Evolutionary conservation across 140 eudicot species (phyloP).

Genomic region (Oenanthe javanica): DNA sequence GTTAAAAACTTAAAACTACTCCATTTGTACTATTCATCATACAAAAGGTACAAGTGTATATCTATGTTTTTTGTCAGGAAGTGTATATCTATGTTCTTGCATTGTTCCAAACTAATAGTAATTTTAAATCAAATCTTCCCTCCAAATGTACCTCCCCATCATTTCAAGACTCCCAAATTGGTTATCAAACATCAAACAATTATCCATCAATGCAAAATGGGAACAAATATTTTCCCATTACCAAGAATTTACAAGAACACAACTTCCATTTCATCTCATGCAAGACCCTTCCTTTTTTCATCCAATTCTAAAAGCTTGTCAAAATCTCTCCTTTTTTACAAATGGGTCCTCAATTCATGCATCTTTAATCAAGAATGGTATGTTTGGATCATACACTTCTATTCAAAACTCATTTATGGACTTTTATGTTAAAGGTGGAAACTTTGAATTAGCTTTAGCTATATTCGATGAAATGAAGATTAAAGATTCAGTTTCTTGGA

Average conservation of each 20-base stretch:
- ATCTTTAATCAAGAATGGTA: constrained; percentile 50
- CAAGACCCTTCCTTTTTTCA: constrained; percentile 52
- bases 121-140: not conserved
- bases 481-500: constrained; percentile 78
- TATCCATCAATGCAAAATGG: constrained; percentile 32
- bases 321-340: constrained; percentile 27
- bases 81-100: too few relatives aligned
- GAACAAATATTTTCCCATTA: constrained; percentile 32
- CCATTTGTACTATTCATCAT: too few relatives aligned
- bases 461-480: constrained; percentile 30
- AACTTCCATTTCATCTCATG: constrained; percentile 18
- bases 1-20: too few relatives aligned
- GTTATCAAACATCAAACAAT: constrained; percentile 36
- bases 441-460: constrained; percentile 23
- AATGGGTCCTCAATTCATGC: constrained; percentile 60
- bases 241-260: constrained; percentile 32
- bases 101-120: not conserved
- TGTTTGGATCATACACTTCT: constrained; percentile 46
- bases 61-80: too few relatives aligned
- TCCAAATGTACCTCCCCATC: constrained; percentile 24
- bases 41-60: too few relatives aligned
- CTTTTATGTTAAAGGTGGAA: constrained; percentile 59
- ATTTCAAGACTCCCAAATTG: constrained; percentile 28
- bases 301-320: constrained; percentile 56
- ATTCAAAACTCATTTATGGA: constrained; percentile 56